These are phyloP conservation scores for Solanum pimpinellifolium DNA, from an alignment of 257 asterid species.

Conservation along the genomic window DNA sequence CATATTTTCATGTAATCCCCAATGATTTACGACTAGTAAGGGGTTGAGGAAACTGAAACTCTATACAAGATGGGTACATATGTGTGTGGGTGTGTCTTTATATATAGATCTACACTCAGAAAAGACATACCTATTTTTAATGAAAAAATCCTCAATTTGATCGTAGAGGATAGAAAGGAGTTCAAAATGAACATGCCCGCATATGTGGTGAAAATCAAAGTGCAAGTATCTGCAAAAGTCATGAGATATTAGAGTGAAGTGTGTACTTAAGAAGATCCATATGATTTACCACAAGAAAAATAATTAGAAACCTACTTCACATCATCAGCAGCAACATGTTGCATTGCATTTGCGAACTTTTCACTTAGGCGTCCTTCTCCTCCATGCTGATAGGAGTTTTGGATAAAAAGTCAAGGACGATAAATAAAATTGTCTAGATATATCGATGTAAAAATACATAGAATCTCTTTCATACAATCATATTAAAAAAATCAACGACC, in stretches of 20 bases:
- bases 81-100: neutral
- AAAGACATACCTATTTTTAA: slow-evolving; percentile 49
- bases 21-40: neutral
- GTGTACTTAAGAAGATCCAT: neutral
- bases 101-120: neutral
- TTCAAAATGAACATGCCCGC: slow-evolving; percentile 74
- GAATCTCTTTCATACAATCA: neutral
- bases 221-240: slow-evolving; percentile 60
- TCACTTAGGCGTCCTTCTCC: slow-evolving; percentile 78
- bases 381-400: slow-evolving; percentile 40
- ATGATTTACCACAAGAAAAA: neutral
- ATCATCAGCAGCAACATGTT: slow-evolving; percentile 45
- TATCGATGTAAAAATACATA: neutral
- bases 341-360: slow-evolving; percentile 53
- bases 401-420: neutral
- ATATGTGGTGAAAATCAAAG: slow-evolving; percentile 91
- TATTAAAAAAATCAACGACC: neutral
- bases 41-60: neutral
- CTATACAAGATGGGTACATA: neutral
- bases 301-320: slow-evolving; percentile 35
- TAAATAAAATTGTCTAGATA: neutral
- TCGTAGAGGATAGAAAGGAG: slow-evolving; percentile 85
- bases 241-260: slow-evolving; percentile 9
- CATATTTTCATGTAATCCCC: neutral
- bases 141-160: slow-evolving; percentile 60